These are phyloP conservation scores for Malus hybrid DNA, from an alignment of 331 rosid species.

Conservation along the genomic window DNA sequence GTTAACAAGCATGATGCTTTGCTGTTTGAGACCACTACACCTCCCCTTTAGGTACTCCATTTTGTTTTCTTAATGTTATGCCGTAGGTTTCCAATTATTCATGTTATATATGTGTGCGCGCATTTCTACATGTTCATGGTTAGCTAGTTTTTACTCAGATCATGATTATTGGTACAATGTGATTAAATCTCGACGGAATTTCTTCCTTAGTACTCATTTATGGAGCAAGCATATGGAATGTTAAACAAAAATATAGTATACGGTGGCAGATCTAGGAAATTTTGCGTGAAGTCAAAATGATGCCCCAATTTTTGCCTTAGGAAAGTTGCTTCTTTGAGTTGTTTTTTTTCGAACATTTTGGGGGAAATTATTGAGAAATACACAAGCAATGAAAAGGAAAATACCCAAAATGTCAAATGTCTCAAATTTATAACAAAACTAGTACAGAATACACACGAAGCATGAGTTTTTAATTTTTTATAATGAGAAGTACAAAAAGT, in stretches of 20 bases:
- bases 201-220: neutral
- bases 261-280: neutral
- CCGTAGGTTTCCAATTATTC: neutral
- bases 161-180: neutral
- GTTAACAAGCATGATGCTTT: conserved; percentile 87
- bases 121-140: neutral
- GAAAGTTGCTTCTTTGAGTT: neutral
- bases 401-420: neutral
- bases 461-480: no score
- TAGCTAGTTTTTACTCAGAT: neutral
- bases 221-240: neutral
- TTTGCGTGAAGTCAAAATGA: neutral
- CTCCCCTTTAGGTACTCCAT: conserved; percentile 60
- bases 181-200: neutral
- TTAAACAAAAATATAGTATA: neutral
- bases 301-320: neutral
- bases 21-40: conserved; percentile 72
- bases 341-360: neutral
- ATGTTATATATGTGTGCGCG: neutral
- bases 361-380: neutral
- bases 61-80: neutral
- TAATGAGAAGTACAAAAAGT: no score
- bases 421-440: no score
- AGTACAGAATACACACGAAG: no score
- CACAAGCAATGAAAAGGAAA: neutral